phyloP scores from a whole-genome alignment of 1,139 yeast species.

The Blastobotrys persicus region DNA sequence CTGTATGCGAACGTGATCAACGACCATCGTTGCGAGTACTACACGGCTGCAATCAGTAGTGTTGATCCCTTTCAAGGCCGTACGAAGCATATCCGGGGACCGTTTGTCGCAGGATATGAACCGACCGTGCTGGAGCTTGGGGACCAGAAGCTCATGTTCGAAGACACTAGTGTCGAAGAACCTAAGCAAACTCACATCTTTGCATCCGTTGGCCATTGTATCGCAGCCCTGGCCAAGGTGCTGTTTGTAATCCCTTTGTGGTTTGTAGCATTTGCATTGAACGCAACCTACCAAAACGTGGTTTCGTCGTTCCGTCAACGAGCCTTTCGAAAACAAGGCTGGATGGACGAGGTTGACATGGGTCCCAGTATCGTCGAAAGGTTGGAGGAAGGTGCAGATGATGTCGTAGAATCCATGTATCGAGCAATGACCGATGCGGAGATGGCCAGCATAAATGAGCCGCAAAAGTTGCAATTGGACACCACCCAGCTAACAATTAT shows the following conservation, averaged over 20 bases:
- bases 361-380: conserved; percentile 25
- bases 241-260: conserved; percentile 35
- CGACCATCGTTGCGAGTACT: conserved; percentile 79
- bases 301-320: conserved; percentile 29
- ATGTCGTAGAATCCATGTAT: conserved; percentile 44
- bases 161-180: no score
- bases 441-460: conserved; percentile 7
- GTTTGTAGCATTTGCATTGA: conserved; percentile 36
- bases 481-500: conserved; percentile 52
- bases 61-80: conserved; percentile 56
- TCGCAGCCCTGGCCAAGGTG: conserved; percentile 23
- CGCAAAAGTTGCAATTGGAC: conserved; percentile 19
- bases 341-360: conserved; percentile 13
- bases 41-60: conserved; percentile 68
- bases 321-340: conserved; percentile 16
- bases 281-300: conserved; percentile 34
- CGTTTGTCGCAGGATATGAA: conserved; percentile 50
- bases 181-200: background rate
- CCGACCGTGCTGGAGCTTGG: conserved; percentile 54
- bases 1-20: conserved; percentile 74
- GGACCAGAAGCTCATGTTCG: conserved; percentile 10
- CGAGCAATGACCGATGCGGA: conserved; percentile 24
- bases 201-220: conserved; percentile 16
- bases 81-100: conserved; percentile 41
- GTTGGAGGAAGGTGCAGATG: conserved; percentile 53